Conservation (phyloP, 441 rosid species). For the Eugenia klotzschiana region DNA sequence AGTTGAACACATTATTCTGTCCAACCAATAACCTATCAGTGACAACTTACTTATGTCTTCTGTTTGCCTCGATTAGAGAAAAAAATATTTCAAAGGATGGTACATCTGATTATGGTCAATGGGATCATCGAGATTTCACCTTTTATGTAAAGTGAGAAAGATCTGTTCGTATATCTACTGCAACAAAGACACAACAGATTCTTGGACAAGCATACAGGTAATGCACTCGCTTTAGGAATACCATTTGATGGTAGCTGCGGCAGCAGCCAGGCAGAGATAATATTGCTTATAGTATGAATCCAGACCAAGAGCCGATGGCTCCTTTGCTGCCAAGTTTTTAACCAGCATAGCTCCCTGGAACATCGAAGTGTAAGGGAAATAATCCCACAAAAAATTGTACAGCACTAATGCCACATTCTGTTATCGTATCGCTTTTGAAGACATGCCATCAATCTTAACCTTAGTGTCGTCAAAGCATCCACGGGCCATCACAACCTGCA, state of each 20-base stretch:
- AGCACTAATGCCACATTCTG: neutral
- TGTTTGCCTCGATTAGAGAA: neutral
- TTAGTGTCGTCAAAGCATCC: slow-evolving; percentile 94
- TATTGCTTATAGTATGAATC: slow-evolving; percentile 95
- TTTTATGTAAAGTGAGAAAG: neutral
- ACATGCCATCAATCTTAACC: slow-evolving; percentile 26
- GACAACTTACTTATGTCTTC: neutral
- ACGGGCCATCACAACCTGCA: slow-evolving; percentile 77
- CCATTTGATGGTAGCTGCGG: slow-evolving; percentile 91
- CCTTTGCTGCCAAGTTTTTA: slow-evolving; percentile 75
- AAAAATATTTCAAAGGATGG: neutral
- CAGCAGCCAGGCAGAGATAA: slow-evolving; percentile 88
- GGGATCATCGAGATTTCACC: neutral
- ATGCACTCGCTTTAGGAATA: slow-evolving; percentile 15
- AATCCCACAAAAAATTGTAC: neutral
- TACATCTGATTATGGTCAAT: neutral
- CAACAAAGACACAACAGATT: neutral
- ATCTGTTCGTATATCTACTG: neutral
- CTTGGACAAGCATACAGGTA: neutral
- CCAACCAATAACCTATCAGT: neutral
- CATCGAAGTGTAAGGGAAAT: slow-evolving; percentile 9
- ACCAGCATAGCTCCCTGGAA: slow-evolving; percentile 75
- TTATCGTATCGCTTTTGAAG: neutral
- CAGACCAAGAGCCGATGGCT: slow-evolving; percentile 84
- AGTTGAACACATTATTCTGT: neutral